Conservation (phyloP, 805 yeast species). For the Wilhelminamyces savonicus region DNA sequence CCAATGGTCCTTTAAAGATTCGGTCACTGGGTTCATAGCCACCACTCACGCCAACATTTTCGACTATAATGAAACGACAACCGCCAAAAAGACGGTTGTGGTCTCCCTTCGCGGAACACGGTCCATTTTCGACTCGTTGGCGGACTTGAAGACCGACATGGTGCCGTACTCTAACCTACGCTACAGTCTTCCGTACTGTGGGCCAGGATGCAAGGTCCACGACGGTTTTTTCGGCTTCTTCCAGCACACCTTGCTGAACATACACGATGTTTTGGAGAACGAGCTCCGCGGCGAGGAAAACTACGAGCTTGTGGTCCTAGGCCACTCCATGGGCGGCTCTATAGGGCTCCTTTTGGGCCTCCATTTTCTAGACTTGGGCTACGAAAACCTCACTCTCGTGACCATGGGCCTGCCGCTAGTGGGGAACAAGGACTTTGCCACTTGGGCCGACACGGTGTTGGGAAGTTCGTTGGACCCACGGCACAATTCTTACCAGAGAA, state of each 20-base stretch:
- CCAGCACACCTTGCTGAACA: conserved; percentile 3
- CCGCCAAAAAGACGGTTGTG: conserved; percentile 20
- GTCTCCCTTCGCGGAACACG: conserved; percentile 38
- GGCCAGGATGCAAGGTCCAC: conserved; percentile 33
- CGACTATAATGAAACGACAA: conserved; percentile 6
- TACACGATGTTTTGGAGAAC: conserved; percentile 3
- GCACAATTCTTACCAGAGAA: conserved; percentile 13
- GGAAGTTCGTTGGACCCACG: conserved; percentile 18
- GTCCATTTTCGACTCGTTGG: conserved; percentile 32
- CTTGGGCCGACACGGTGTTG: conserved; percentile 28
- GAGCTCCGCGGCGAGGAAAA: conserved; percentile 11
- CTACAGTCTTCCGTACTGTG: conserved; percentile 18
- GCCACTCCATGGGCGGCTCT: conserved; percentile 36
- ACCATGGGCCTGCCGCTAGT: conserved; percentile 42
- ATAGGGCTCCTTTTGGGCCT: conserved; percentile 31
- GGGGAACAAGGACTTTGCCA: conserved; percentile 32
- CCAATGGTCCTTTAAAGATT: conserved; percentile 35
- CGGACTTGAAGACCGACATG: conserved; percentile 36
- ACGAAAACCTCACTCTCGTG: conserved; percentile 21
- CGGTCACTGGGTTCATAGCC: conserved; percentile 36
- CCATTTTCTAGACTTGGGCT: conserved; percentile 29
- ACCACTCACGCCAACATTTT: conserved; percentile 21
- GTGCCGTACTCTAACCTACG: conserved; percentile 18
- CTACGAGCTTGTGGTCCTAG: conserved; percentile 14
- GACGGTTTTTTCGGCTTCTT: conserved; percentile 20